These are phyloP conservation scores for Moricandia moricandioides DNA, from an alignment of 345 rosid genomes.

Conservation along the genomic window DNA sequence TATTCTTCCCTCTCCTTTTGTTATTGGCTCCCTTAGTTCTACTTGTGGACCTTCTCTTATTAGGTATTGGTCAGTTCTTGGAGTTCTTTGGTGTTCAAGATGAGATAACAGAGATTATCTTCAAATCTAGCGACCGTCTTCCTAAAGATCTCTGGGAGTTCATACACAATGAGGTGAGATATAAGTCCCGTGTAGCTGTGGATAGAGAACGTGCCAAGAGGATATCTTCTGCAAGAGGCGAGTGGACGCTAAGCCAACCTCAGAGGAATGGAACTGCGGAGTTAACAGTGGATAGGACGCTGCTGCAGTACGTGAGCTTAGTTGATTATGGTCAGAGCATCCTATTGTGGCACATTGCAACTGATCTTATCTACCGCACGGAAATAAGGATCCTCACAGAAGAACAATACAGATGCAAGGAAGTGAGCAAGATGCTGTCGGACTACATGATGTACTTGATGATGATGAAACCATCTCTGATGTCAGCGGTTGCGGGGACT, in stretches of 20 bases:
- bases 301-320: not conserved
- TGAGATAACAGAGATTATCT: not conserved
- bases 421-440: not conserved
- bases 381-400: not conserved
- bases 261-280: not conserved
- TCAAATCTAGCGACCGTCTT: not conserved
- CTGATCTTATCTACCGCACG: not conserved
- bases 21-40: not conserved
- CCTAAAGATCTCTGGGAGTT: not conserved
- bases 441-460: not conserved
- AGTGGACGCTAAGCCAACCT: slow-evolving; percentile 1
- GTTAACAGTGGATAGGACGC: not conserved
- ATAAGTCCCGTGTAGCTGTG: not conserved
- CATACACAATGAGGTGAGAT: not conserved
- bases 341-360: not conserved
- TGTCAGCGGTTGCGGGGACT: not conserved
- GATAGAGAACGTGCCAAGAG: not conserved
- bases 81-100: not conserved
- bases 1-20: not conserved
- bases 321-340: not conserved
- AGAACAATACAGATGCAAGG: not conserved
- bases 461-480: not conserved
- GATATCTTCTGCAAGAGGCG: not conserved
- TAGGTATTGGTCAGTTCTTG: not conserved
- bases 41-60: not conserved